These are phyloP conservation scores for Tuber calosporum DNA, from an alignment of 495 filamentous ascomycete species.

Conservation along the genomic window DNA sequence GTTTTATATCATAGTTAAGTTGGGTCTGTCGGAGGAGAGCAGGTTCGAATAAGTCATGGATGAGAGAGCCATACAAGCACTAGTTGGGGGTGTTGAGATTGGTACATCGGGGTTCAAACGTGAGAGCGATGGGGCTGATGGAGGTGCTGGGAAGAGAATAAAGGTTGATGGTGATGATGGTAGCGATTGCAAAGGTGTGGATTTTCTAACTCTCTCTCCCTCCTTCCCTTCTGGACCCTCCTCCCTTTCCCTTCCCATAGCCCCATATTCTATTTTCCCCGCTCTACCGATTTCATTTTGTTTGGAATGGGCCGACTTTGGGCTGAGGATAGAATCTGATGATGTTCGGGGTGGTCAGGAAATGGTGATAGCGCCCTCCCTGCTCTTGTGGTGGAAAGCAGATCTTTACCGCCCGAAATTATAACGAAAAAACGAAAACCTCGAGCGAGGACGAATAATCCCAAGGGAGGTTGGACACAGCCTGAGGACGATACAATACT, in stretches of 20 bases:
- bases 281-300: not conserved
- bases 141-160: not conserved
- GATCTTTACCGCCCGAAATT: not conserved
- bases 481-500: constrained; percentile 24
- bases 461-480: constrained; percentile 21
- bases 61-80: not conserved
- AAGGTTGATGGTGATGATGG: not conserved
- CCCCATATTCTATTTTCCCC: not conserved
- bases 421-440: constrained; percentile 19
- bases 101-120: not conserved
- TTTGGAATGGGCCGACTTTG: not conserved
- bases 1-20: constrained; percentile 3
- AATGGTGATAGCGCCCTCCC: not conserved
- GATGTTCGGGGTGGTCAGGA: not conserved
- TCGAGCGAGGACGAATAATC: constrained; percentile 9
- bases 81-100: not conserved
- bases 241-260: not conserved
- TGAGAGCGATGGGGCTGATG: not conserved
- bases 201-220: not conserved
- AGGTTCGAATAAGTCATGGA: not conserved
- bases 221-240: not conserved
- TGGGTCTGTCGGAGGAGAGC: not conserved
- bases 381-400: not conserved
- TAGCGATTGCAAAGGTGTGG: not conserved
- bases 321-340: not conserved